These are phyloP conservation scores for Lathyrus sativus DNA, from an alignment of 306 rosid genomes.

Conservation along the genomic window DNA sequence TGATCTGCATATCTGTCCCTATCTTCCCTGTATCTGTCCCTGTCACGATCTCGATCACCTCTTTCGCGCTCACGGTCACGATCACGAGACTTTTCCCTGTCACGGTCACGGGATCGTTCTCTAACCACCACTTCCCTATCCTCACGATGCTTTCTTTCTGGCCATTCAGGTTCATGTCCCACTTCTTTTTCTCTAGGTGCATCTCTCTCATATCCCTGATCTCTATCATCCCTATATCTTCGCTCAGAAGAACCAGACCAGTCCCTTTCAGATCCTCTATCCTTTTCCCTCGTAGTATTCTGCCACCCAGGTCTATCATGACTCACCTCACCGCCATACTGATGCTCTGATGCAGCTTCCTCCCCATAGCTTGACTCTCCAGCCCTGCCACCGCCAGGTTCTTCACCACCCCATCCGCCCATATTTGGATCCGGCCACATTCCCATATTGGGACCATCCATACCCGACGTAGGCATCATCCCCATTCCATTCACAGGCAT, in stretches of 20 bases:
- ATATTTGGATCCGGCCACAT: constrained; percentile 96
- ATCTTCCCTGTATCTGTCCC: constrained; percentile 83
- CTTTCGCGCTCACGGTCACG: constrained; percentile 57
- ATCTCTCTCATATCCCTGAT: constrained; percentile 77
- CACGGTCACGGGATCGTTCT: constrained; percentile 69
- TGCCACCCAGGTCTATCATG: constrained; percentile 90
- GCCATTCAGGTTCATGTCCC: constrained; percentile 69
- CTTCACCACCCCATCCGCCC: constrained; percentile 95
- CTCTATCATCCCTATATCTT: constrained; percentile 87
- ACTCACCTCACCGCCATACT: constrained; percentile 86
- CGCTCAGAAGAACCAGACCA: constrained; percentile 94
- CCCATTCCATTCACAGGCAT: constrained; percentile 98
- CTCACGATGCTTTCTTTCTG: constrained; percentile 78
- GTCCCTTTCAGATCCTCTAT: constrained; percentile 89
- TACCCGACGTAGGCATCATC: constrained; percentile 84
- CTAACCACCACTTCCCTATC: constrained; percentile 69
- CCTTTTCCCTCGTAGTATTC: constrained; percentile 80
- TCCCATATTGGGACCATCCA: constrained; percentile 95
- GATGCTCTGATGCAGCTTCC: constrained; percentile 95
- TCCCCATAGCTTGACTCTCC: constrained; percentile 96
- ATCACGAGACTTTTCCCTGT: constrained; percentile 48
- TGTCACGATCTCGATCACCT: constrained; percentile 65
- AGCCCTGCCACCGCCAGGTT: constrained; percentile 85
- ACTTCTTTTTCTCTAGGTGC: constrained; percentile 76
- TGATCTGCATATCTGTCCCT: constrained; percentile 84